phyloP scores from a whole-genome alignment of 805 yeast genomes.

The Peterozyma xylosa region DNA sequence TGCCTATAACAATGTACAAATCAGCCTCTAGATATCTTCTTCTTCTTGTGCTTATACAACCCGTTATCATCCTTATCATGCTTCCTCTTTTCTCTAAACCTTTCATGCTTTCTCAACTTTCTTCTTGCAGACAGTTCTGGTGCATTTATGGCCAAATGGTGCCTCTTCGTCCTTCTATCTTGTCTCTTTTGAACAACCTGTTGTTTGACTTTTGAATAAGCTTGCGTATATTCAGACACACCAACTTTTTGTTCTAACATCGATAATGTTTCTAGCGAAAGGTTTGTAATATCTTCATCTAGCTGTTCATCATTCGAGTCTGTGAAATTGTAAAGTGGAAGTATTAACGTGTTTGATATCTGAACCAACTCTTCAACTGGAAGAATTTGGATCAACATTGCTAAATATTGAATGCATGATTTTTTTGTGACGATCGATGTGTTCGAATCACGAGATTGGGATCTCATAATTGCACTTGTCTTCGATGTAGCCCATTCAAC shows the following conservation, averaged over 20 bases:
- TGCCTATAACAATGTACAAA: no score
- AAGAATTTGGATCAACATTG: constrained; percentile 51
- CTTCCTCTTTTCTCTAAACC: constrained; percentile 71
- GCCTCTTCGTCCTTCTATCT: constrained; percentile 69
- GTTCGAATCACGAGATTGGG: constrained; percentile 46
- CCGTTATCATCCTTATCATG: constrained; percentile 73
- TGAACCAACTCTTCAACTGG: constrained; percentile 29
- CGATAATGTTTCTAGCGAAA: constrained; percentile 60
- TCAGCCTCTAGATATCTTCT: constrained; percentile 16
- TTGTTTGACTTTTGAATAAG: constrained; percentile 59
- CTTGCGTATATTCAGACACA: constrained; percentile 53
- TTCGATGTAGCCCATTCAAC: constrained; percentile 59
- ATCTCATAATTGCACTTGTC: constrained; percentile 55
- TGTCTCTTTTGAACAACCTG: constrained; percentile 53
- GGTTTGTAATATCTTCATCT: constrained; percentile 37
- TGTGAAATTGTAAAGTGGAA: constrained; percentile 43
- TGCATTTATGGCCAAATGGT: constrained; percentile 65
- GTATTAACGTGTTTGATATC: constrained; percentile 41
- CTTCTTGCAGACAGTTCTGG: constrained; percentile 81
- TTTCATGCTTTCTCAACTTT: constrained; percentile 68
- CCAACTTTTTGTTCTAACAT: constrained; percentile 66
- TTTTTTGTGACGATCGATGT: constrained; percentile 55
- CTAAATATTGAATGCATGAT: constrained; percentile 62
- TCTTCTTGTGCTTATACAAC: constrained; percentile 58
- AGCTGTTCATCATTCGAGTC: constrained; percentile 28